These are phyloP conservation scores for Spathaspora gorwiae DNA, from an alignment of 805 yeast genomes.

Conservation along the genomic window DNA sequence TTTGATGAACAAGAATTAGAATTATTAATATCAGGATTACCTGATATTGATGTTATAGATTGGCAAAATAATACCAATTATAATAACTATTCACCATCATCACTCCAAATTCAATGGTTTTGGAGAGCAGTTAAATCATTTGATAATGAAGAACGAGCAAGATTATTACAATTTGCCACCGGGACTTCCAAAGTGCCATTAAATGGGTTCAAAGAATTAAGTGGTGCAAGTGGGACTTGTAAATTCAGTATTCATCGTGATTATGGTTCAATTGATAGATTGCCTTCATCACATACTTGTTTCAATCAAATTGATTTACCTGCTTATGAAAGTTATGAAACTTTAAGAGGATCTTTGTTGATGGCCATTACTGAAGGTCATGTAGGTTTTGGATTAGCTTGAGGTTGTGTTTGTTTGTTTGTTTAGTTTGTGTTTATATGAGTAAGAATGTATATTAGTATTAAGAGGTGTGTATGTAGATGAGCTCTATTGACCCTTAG, in stretches of 20 bases:
- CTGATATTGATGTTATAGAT: constrained; percentile 92
- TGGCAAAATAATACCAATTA: constrained; percentile 87
- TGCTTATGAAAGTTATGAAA: constrained; percentile 84
- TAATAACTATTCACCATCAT: constrained; percentile 74
- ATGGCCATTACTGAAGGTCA: constrained; percentile 91
- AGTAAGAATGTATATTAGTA: not conserved
- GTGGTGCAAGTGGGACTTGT: constrained; percentile 81
- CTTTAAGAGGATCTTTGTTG: constrained; percentile 72
- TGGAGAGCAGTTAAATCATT: constrained; percentile 97
- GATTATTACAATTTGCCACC: constrained; percentile 88
- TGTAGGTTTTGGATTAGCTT: constrained; percentile 91
- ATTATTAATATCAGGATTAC: constrained; percentile 86
- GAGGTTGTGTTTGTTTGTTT: constrained; percentile 1
- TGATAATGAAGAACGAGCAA: constrained; percentile 91
- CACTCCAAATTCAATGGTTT: constrained; percentile 90
- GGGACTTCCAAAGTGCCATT: constrained; percentile 96
- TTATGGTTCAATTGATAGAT: constrained; percentile 76
- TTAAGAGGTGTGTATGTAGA: too few species aligned
- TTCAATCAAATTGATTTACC: constrained; percentile 94
- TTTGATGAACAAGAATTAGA: constrained; percentile 96
- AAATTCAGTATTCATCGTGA: constrained; percentile 88
- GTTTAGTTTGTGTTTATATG: not conserved
- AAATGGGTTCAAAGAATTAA: constrained; percentile 85
- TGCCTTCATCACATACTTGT: constrained; percentile 96
- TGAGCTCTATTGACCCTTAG: too few species aligned